These are phyloP conservation scores for Cryptosporidium parvum DNA, from an alignment of 169 alveolate genomes.

Conservation along the genomic window DNA sequence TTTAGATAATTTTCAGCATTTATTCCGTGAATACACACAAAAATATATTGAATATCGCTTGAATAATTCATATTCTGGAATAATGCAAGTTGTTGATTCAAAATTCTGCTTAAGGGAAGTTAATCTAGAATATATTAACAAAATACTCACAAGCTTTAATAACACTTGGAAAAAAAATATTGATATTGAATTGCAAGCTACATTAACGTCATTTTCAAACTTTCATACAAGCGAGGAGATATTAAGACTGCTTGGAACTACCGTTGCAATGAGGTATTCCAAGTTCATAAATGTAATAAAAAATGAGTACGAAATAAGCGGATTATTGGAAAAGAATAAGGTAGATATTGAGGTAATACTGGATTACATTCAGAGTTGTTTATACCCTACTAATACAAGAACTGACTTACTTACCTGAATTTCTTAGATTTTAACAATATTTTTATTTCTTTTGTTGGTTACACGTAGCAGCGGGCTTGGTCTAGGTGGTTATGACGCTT, in stretches of 20 bases:
- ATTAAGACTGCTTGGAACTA: slow-evolving; percentile 45
- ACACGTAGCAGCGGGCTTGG: slow-evolving; percentile 73
- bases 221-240: slow-evolving; percentile 62
- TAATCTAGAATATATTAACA: background rate
- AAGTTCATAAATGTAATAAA: slow-evolving; percentile 4
- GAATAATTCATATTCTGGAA: background rate
- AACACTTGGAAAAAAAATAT: slow-evolving; percentile 39
- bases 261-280: slow-evolving; percentile 37
- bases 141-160: background rate
- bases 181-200: slow-evolving; percentile 34
- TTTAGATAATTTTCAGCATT: slow-evolving; percentile 22
- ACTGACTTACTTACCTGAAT: too few species aligned
- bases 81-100: background rate
- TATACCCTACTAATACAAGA: slow-evolving; percentile 15
- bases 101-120: slow-evolving; percentile 4
- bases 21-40: slow-evolving; percentile 49
- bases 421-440: background rate
- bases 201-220: slow-evolving; percentile 33
- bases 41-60: slow-evolving; percentile 57
- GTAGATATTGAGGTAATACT: slow-evolving; percentile 34
- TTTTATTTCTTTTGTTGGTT: background rate
- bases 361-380: slow-evolving; percentile 43
- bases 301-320: background rate
- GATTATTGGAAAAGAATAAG: background rate
- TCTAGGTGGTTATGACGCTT: slow-evolving; percentile 78